Conservation (phyloP, 768 basidiomycete genomes). For the Tricholoma saponaceum region DNA sequence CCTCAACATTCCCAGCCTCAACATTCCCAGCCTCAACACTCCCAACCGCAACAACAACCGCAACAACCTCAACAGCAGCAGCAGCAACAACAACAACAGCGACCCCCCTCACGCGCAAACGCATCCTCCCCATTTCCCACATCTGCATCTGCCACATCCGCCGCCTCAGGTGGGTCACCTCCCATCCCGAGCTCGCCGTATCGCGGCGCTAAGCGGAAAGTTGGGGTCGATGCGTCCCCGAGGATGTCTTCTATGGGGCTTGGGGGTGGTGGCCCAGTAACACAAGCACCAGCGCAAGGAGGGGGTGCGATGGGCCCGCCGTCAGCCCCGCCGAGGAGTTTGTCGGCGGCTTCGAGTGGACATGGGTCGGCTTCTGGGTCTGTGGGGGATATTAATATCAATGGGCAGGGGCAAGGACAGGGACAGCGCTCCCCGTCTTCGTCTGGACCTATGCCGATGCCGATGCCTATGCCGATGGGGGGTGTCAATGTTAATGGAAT, state of each 20-base stretch:
- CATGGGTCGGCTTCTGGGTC: slow-evolving; percentile 2
- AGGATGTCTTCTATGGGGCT: slow-evolving; percentile 6
- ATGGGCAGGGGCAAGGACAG: slow-evolving; percentile 3
- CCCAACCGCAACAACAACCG: neutral
- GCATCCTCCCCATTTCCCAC: slow-evolving; percentile 2
- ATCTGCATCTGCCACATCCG: neutral
- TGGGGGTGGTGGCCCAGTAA: neutral
- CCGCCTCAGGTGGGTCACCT: slow-evolving; percentile 4
- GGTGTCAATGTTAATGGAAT: slow-evolving; percentile 9
- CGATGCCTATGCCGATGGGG: slow-evolving; percentile 1
- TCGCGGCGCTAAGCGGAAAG: slow-evolving; percentile 27
- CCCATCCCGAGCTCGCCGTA: slow-evolving; percentile 22
- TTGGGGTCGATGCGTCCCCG: slow-evolving; percentile 20
- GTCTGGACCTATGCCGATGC: neutral
- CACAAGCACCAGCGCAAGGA: too few species aligned
- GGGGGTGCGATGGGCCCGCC: slow-evolving; percentile 19
- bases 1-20: neutral
- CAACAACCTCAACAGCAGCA: slow-evolving; percentile 13
- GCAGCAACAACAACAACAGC: slow-evolving; percentile 13
- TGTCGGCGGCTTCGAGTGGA: slow-evolving; percentile 5
- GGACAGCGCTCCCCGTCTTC: slow-evolving; percentile 4
- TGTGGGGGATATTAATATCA: slow-evolving; percentile 5
- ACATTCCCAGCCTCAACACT: slow-evolving; percentile 4
- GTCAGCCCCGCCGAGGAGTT: slow-evolving; percentile 16
- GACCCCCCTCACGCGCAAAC: neutral